phyloP scores from a whole-genome alignment of 1,284 basidiomycete species.

The Heterobasidion parviporum region DNA sequence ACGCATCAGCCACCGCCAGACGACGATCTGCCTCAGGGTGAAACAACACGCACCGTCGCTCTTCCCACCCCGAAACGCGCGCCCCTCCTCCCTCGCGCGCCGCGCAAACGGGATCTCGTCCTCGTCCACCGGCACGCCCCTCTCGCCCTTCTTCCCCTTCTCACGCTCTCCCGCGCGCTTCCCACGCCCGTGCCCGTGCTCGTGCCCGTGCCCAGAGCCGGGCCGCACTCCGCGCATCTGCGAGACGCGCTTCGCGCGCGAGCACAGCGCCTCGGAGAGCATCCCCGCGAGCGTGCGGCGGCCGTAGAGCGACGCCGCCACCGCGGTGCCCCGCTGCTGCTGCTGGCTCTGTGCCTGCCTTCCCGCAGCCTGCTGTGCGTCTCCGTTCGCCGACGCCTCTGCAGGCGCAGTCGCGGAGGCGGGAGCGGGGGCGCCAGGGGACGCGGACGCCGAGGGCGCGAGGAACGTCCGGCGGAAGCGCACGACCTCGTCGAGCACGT shows the following conservation, averaged over 20 bases:
- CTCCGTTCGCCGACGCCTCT: too few relatives aligned
- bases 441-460: conserved; percentile 3
- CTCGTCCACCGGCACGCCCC: conserved; percentile 12
- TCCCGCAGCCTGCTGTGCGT: too few relatives aligned
- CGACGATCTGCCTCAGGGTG: not conserved
- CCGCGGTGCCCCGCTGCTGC: not conserved
- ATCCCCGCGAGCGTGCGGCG: conserved; percentile 53
- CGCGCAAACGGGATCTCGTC: conserved; percentile 64
- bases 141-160: not conserved
- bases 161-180: not conserved
- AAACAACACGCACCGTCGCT: conserved; percentile 50
- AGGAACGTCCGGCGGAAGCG: conserved; percentile 48
- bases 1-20: not conserved
- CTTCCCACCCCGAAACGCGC: conserved; percentile 63
- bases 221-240: conserved; percentile 65
- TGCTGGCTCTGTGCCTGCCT: too few relatives aligned
- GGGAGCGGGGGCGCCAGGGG: not conserved
- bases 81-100: conserved; percentile 56
- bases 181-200: conserved; percentile 28
- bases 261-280: conserved; percentile 33
- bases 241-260: conserved; percentile 45
- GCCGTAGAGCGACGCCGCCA: conserved; percentile 25
- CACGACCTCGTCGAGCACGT: conserved; percentile 83
- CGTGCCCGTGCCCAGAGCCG: conserved; percentile 57
- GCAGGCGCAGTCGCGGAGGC: not conserved